Evolutionary conservation across 768 basidiomycete genomes (phyloP).

Genomic region (Mycena indigotica): DNA sequence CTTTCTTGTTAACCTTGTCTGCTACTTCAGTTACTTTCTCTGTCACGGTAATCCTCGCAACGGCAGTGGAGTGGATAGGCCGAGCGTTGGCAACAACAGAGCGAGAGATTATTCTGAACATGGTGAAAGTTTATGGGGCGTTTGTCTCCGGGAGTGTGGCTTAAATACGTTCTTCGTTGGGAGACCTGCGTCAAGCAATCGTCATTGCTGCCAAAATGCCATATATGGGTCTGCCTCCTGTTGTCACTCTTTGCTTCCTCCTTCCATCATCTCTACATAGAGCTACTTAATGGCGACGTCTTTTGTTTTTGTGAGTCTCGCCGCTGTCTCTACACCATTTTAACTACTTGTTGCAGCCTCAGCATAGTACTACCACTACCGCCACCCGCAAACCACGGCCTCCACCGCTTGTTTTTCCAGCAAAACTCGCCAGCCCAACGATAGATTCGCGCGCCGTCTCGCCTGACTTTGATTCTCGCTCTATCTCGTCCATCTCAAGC

Average conservation of each 20-base stretch:
- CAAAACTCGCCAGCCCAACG: constrained; percentile 1
- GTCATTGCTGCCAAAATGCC: background rate
- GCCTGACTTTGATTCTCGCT: constrained; percentile 17
- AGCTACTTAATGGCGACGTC: background rate
- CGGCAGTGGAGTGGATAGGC: constrained; percentile 38
- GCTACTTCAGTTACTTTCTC: constrained; percentile 50
- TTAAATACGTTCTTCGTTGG: background rate
- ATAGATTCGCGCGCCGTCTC: constrained; percentile 5
- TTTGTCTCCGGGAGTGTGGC: background rate
- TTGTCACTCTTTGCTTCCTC: background rate
- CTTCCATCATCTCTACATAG: background rate
- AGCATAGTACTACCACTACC: no score
- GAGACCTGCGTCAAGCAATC: background rate
- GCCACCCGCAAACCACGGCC: background rate
- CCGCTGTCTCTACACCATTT: background rate
- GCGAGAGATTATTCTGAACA: constrained; percentile 21
- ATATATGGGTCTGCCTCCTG: background rate
- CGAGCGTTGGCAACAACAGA: constrained; percentile 24
- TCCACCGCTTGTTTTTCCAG: background rate
- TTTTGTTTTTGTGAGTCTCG: background rate
- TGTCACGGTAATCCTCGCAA: constrained; percentile 40
- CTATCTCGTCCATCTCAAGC: constrained; percentile 11
- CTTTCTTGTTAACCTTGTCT: constrained; percentile 35
- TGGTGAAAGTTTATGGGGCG: background rate
- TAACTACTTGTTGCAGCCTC: background rate